phyloP scores from a whole-genome alignment of 805 yeast genomes.

The Suhomyces canberraensis region DNA sequence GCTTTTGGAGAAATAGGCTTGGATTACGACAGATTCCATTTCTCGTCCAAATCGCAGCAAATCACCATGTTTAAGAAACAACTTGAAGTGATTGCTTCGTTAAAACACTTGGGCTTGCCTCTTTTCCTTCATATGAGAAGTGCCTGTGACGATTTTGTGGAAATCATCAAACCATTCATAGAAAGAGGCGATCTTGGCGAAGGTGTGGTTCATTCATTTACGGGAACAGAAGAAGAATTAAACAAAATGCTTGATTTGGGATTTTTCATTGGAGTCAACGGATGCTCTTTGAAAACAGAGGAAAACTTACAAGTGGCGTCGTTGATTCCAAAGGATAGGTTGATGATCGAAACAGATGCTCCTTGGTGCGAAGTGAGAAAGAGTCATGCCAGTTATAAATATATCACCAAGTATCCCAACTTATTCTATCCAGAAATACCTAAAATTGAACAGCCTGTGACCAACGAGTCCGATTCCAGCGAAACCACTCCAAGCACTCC shows the following conservation, averaged over 20 bases:
- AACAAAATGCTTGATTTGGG: conserved; percentile 53
- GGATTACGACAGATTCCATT: conserved; percentile 87
- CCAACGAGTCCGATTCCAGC: conserved; percentile 2
- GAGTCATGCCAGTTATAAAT: conserved; percentile 70
- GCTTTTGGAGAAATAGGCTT: conserved; percentile 96
- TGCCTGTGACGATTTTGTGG: conserved; percentile 75
- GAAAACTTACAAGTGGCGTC: conserved; percentile 68
- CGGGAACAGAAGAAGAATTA: conserved; percentile 73
- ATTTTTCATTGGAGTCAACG: conserved; percentile 80
- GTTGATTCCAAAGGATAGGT: conserved; percentile 62
- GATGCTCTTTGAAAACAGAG: conserved; percentile 82
- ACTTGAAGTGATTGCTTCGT: conserved; percentile 53
- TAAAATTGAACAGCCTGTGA: background rate
- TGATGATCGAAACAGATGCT: conserved; percentile 91
- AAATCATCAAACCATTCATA: conserved; percentile 60
- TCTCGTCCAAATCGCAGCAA: conserved; percentile 69
- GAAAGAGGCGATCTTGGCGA: conserved; percentile 34
- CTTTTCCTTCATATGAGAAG: conserved; percentile 87
- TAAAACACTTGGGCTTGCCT: conserved; percentile 55
- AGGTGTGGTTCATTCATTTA: conserved; percentile 89
- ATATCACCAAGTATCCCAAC: conserved; percentile 55
- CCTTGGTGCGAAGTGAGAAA: conserved; percentile 97
- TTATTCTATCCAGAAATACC: conserved; percentile 46
- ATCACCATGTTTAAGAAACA: conserved; percentile 65
- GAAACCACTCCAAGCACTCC: background rate